A percentile compares a stretch with the other conserved stretches of the same genome.
Evolutionary conservation across 75 land plant species (phyloP).

Genomic region (Ceratopteris richardii): DNA sequence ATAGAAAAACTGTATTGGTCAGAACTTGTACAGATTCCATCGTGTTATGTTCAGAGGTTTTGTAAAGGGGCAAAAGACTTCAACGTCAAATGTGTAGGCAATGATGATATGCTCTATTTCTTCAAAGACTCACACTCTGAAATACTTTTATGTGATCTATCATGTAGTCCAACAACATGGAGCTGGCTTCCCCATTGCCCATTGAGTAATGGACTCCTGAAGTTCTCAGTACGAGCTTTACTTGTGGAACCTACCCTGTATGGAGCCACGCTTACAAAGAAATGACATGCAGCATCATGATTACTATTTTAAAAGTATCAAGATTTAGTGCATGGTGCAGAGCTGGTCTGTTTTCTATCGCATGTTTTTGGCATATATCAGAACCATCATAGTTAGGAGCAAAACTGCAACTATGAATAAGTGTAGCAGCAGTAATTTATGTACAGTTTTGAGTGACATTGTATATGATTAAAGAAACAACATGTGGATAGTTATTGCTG

Average conservation of each 20-base stretch:
- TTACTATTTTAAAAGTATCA: too few species aligned
- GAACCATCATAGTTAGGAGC: too few species aligned
- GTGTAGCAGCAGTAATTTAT: too few species aligned
- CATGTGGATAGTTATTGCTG: too few species aligned
- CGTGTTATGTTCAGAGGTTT: slow-evolving; percentile 25
- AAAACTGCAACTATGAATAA: too few species aligned
- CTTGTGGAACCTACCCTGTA: slow-evolving; percentile 20
- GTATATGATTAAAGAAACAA: too few species aligned
- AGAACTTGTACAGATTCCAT: slow-evolving; percentile 42
- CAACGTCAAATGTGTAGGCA: slow-evolving; percentile 44
- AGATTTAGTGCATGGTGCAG: too few species aligned
- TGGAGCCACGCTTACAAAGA: not conserved
- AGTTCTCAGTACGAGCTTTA: slow-evolving; percentile 18
- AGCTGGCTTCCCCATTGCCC: slow-evolving; percentile 49
- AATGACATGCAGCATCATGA: not conserved
- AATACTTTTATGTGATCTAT: slow-evolving; percentile 52
- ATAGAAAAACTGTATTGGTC: slow-evolving; percentile 25
- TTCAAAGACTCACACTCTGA: slow-evolving; percentile 44
- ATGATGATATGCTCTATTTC: slow-evolving; percentile 45
- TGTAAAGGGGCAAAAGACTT: slow-evolving; percentile 23
- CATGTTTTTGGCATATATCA: too few species aligned
- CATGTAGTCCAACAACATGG: slow-evolving; percentile 37
- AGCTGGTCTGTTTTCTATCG: too few species aligned
- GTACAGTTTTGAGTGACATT: too few species aligned
- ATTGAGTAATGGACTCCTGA: slow-evolving; percentile 5